phyloP scores from a whole-genome alignment of 768 basidiomycete genomes.

The Dioszegia aurantiaca region DNA sequence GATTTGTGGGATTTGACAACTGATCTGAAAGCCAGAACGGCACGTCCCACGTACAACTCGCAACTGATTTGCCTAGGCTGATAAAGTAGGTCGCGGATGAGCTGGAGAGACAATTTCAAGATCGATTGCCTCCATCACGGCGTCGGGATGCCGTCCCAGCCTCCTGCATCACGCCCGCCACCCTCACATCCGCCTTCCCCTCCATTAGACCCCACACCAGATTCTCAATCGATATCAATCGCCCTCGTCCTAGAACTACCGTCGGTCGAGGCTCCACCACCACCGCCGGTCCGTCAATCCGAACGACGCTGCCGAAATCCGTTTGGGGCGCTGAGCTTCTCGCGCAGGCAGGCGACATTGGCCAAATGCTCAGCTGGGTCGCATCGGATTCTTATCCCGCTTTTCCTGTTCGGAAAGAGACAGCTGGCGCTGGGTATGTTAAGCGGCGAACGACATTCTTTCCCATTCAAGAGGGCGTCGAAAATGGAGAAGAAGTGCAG shows the following conservation, averaged over 20 bases:
- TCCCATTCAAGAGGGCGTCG: background rate
- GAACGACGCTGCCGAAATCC: conserved; percentile 3
- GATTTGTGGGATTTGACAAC: conserved; percentile 14
- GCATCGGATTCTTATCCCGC: conserved; percentile 7
- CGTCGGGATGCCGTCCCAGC: background rate
- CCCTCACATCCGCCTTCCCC: background rate
- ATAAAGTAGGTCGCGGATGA: conserved; percentile 14
- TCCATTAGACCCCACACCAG: conserved; percentile 1
- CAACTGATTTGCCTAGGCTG: background rate
- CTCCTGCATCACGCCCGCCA: background rate
- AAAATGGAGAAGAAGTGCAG: background rate
- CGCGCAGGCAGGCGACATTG: conserved; percentile 8
- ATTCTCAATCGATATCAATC: background rate
- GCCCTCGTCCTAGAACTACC: background rate
- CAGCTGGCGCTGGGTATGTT: background rate
- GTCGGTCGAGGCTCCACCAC: background rate
- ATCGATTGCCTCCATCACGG: conserved; percentile 1
- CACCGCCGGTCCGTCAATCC: background rate
- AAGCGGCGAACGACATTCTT: background rate
- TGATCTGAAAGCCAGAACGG: conserved; percentile 6
- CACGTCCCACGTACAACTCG: background rate
- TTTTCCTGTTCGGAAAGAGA: background rate
- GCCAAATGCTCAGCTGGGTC: conserved; percentile 9
- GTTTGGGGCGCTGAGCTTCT: conserved; percentile 12
- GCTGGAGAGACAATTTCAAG: conserved; percentile 7